phyloP scores from a whole-genome alignment of 2,329 filamentous ascomycete genomes.

The Neobulgaria alba region DNA sequence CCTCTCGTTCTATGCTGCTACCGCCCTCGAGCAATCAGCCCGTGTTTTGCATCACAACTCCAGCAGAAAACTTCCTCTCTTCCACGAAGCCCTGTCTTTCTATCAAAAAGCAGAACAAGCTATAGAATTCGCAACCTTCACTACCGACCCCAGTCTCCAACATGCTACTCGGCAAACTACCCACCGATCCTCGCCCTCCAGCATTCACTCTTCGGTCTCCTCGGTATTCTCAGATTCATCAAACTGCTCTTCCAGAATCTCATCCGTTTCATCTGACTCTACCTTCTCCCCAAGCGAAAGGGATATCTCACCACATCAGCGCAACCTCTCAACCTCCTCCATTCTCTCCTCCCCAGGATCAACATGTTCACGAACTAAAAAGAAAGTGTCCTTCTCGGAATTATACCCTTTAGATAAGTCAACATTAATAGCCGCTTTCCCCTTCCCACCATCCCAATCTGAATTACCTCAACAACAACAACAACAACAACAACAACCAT shows the following conservation, averaged over 20 bases:
- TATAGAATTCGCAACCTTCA: conserved; percentile 18
- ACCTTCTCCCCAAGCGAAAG: conserved; percentile 1
- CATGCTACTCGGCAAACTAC: neutral
- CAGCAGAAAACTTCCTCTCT: conserved; percentile 21
- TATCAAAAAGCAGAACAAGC: conserved; percentile 21
- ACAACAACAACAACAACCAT: too few species aligned
- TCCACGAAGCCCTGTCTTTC: conserved; percentile 22
- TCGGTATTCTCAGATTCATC: conserved; percentile 23
- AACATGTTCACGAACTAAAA: conserved; percentile 14
- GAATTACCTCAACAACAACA: too few species aligned
- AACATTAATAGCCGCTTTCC: conserved; percentile 13
- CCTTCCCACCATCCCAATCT: conserved; percentile 6
- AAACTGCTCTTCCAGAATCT: too few species aligned
- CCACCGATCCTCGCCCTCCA: conserved; percentile 11
- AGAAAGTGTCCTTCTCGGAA: conserved; percentile 25
- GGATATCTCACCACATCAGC: conserved; percentile 8
- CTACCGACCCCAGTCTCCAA: conserved; percentile 10
- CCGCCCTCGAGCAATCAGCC: conserved; percentile 23
- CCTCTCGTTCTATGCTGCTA: conserved; percentile 26
- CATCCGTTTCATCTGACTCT: conserved; percentile 9
- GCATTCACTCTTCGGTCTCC: conserved; percentile 23
- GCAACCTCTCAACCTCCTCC: too few species aligned
- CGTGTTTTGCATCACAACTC: conserved; percentile 19
- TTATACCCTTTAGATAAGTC: conserved; percentile 3
- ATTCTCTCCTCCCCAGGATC: too few species aligned